Evolutionary conservation across 805 yeast genomes (phyloP).

Genomic region (Metschnikowia drakensbergensis): DNA sequence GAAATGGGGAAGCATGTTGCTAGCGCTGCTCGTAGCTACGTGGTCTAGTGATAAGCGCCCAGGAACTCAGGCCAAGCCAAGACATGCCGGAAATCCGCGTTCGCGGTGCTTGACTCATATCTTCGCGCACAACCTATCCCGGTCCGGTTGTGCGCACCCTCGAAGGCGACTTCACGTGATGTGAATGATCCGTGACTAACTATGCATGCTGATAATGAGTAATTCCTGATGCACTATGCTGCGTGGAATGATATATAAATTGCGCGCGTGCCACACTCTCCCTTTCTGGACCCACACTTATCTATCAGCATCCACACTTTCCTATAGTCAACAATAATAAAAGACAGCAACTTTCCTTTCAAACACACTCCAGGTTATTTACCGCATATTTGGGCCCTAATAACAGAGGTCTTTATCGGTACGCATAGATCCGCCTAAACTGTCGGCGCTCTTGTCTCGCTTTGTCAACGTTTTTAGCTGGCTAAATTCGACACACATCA

Average conservation of each 20-base stretch:
- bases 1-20: too few species aligned
- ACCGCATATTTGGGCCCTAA: neutral
- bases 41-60: too few species aligned
- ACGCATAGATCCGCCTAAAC: neutral
- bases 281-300: neutral
- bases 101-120: neutral
- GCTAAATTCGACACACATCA: conserved; percentile 1
- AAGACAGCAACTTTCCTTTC: neutral
- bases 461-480: conserved; percentile 1
- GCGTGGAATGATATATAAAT: conserved; percentile 5
- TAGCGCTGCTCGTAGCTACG: too few species aligned
- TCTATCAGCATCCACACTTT: conserved; percentile 1
- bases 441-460: neutral
- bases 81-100: neutral
- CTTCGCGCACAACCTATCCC: neutral
- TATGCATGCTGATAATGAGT: conserved; percentile 4
- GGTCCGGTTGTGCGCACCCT: neutral
- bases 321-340: neutral
- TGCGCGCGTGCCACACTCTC: conserved; percentile 3
- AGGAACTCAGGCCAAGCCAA: neutral
- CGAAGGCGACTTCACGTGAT: conserved; percentile 1
- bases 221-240: conserved; percentile 3
- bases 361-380: neutral
- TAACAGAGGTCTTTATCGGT: neutral
- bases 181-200: conserved; percentile 2